Conservation (phyloP, 345 rosid species). For the Balakata baccata region DNA sequence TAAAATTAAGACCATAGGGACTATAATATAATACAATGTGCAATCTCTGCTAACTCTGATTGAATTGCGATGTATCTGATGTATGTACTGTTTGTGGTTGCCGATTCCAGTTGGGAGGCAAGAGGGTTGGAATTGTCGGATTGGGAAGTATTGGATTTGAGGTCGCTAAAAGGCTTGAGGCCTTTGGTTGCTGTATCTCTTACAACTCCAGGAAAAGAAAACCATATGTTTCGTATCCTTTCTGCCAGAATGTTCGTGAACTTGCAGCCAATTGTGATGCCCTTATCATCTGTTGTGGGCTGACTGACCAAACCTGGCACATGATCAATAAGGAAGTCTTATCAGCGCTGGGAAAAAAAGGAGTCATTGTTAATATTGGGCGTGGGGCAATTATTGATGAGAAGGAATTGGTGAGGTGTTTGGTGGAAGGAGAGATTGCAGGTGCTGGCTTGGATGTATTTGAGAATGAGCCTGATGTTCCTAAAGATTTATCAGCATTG, state of each 20-base stretch:
- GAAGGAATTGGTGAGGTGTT: constrained; percentile 55
- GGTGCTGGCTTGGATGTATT: constrained; percentile 86
- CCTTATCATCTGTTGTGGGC: constrained; percentile 46
- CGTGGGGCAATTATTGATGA: constrained; percentile 56
- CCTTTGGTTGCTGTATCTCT: constrained; percentile 43
- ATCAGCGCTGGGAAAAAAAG: constrained; percentile 40
- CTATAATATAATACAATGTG: background rate
- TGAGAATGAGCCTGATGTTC: constrained; percentile 66
- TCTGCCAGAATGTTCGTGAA: constrained; percentile 29
- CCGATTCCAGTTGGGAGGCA: constrained; percentile 42
- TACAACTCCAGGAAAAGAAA: constrained; percentile 47
- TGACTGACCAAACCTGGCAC: constrained; percentile 48
- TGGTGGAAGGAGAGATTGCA: constrained; percentile 56
- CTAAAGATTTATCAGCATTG: constrained; percentile 43
- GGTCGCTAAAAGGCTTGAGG: constrained; percentile 45
- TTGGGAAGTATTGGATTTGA: constrained; percentile 45
- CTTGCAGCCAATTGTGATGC: constrained; percentile 44
- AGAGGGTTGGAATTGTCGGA: constrained; percentile 51
- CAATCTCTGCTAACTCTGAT: background rate
- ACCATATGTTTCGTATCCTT: constrained; percentile 33
- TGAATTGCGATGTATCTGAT: background rate
- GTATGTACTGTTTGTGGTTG: background rate
- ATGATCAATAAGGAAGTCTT: constrained; percentile 44
- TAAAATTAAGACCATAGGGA: background rate
- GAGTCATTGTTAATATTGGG: constrained; percentile 52